Conservation (phyloP, 1,284 basidiomycete genomes). For the Filobasidium uniguttulatum region DNA sequence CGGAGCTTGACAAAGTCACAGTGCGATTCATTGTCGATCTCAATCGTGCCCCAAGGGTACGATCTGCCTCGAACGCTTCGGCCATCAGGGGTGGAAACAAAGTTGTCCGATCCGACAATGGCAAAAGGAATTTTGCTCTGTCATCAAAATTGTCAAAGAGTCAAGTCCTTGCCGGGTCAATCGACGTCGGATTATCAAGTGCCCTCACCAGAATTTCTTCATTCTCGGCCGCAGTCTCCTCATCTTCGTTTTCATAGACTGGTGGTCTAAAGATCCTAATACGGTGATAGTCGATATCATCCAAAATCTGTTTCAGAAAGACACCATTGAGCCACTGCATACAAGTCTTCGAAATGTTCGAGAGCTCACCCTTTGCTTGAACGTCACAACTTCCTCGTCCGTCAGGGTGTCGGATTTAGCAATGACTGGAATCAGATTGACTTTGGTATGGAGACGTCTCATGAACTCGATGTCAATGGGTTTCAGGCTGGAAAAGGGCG, state of each 20-base stretch:
- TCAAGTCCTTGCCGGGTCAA: neutral
- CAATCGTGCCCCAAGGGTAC: slow-evolving; percentile 95
- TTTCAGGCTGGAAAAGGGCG: slow-evolving; percentile 52
- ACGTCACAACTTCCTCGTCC: slow-evolving; percentile 78
- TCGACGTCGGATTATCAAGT: neutral
- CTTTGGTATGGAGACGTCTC: slow-evolving; percentile 84
- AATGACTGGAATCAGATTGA: slow-evolving; percentile 60
- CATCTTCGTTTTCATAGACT: slow-evolving; percentile 89
- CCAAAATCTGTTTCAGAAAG: slow-evolving; percentile 50
- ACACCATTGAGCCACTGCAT: too few species aligned
- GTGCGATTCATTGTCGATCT: slow-evolving; percentile 95
- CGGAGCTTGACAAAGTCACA: slow-evolving; percentile 97
- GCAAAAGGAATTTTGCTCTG: slow-evolving; percentile 91
- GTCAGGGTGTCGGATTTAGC: slow-evolving; percentile 84
- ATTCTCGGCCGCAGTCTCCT: slow-evolving; percentile 86
- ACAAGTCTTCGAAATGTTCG: too few species aligned
- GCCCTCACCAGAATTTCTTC: slow-evolving; percentile 67
- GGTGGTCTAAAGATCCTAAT: slow-evolving; percentile 95
- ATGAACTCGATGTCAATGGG: slow-evolving; percentile 96
- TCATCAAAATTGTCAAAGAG: neutral
- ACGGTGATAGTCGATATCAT: slow-evolving; percentile 80
- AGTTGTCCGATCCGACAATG: slow-evolving; percentile 77
- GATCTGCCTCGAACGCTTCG: slow-evolving; percentile 77
- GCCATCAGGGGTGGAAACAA: slow-evolving; percentile 68
- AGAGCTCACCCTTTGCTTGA: slow-evolving; percentile 74